Evolutionary conservation across 2,329 filamentous ascomycete genomes (phyloP).

Genomic region (Boeremia exigua): DNA sequence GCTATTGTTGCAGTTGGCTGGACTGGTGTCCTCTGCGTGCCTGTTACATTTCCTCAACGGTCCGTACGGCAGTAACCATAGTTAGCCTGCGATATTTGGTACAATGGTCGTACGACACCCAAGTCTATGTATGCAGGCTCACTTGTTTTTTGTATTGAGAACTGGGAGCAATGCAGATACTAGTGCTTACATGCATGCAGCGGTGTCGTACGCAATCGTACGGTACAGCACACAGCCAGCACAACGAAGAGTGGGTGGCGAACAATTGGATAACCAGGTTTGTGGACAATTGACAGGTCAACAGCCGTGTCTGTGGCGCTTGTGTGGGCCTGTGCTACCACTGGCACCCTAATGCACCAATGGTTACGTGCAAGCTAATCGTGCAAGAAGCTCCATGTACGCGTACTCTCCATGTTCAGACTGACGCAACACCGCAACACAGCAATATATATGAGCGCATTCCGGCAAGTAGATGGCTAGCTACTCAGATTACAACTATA

Average conservation of each 20-base stretch:
- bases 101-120: neutral
- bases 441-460: too few relatives aligned
- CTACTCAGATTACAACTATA: conserved; percentile 26
- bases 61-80: conserved; percentile 16
- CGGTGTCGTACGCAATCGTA: neutral
- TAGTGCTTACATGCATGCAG: neutral
- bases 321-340: too few relatives aligned
- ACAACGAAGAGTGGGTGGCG: neutral
- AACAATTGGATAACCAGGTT: neutral
- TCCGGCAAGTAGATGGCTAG: too few relatives aligned
- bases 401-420: too few relatives aligned
- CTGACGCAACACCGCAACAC: too few relatives aligned
- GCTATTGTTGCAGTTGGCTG: conserved; percentile 13
- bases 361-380: neutral
- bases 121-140: neutral
- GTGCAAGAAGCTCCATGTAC: neutral
- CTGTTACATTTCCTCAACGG: conserved; percentile 13
- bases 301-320: too few relatives aligned
- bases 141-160: neutral
- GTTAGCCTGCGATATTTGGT: neutral
- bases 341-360: too few relatives aligned
- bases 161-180: neutral
- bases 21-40: conserved; percentile 1
- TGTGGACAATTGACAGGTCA: neutral
- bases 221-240: neutral